Evolutionary conservation across 345 rosid species (phyloP).

Genomic region (Murraya koenigii): DNA sequence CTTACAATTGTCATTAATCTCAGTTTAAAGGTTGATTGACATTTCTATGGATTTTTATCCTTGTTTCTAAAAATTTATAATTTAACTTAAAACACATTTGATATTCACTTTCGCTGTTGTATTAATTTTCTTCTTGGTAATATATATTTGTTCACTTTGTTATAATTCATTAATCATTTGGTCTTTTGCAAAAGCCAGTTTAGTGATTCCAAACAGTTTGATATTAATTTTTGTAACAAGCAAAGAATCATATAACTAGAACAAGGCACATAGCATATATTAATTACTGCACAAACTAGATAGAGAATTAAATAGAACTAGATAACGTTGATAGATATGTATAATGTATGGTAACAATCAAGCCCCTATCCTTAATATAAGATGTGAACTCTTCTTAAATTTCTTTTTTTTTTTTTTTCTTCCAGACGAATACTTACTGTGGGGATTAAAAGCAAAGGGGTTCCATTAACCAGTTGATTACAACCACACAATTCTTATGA

Average conservation of each 20-base stretch:
- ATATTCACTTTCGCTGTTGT: background rate
- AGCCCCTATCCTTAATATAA: background rate
- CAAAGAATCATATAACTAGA: conserved; percentile 7
- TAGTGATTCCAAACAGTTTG: too few relatives aligned
- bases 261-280: background rate
- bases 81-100: background rate
- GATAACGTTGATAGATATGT: background rate
- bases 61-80: too few relatives aligned
- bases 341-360: background rate
- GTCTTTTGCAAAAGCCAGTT: too few relatives aligned
- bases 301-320: background rate
- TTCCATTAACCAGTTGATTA: conserved; percentile 5
- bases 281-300: background rate
- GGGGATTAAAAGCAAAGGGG: background rate
- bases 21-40: too few relatives aligned
- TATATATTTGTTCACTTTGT: background rate
- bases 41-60: too few relatives aligned
- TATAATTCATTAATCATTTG: too few relatives aligned
- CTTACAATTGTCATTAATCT: too few relatives aligned
- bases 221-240: background rate
- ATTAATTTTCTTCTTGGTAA: background rate
- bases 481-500: conserved; percentile 5
- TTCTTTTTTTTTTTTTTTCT: background rate
- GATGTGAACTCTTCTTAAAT: background rate
- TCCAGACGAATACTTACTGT: background rate